Evolutionary conservation across 2,329 filamentous ascomycete genomes (phyloP).

Genomic region (Cryphonectria carpinicola): DNA sequence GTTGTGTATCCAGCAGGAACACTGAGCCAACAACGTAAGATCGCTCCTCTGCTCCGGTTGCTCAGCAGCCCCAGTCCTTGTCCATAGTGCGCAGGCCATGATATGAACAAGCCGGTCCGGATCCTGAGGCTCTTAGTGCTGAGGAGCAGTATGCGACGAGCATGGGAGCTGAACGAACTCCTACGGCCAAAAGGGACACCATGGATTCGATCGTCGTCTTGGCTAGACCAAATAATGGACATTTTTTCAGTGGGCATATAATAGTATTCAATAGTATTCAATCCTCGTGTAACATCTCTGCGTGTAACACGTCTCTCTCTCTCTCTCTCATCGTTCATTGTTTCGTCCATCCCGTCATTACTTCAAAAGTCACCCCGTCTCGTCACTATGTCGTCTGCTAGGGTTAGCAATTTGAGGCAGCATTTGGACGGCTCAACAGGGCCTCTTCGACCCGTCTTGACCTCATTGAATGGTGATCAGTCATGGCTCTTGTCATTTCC

Average conservation of each 20-base stretch:
- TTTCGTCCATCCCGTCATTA: background rate
- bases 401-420: background rate
- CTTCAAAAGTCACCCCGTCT: background rate
- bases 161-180: background rate
- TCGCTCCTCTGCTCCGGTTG: background rate
- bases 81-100: background rate
- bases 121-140: background rate
- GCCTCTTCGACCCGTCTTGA: conserved; percentile 1
- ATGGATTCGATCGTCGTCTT: background rate
- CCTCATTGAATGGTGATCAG: background rate
- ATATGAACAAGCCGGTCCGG: background rate
- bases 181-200: background rate
- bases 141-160: background rate
- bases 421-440: background rate
- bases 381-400: background rate
- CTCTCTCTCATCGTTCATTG: background rate
- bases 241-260: background rate
- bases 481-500: conserved; percentile 20
- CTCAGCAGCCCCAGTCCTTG: background rate
- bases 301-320: background rate
- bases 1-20: background rate
- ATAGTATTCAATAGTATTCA: background rate
- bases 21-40: background rate
- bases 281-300: background rate
- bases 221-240: background rate